A percentile compares a stretch with the other conserved stretches of the same genome.
Conservation (phyloP, 805 yeast species). For the Metschnikowia aberdeeniae region DNA sequence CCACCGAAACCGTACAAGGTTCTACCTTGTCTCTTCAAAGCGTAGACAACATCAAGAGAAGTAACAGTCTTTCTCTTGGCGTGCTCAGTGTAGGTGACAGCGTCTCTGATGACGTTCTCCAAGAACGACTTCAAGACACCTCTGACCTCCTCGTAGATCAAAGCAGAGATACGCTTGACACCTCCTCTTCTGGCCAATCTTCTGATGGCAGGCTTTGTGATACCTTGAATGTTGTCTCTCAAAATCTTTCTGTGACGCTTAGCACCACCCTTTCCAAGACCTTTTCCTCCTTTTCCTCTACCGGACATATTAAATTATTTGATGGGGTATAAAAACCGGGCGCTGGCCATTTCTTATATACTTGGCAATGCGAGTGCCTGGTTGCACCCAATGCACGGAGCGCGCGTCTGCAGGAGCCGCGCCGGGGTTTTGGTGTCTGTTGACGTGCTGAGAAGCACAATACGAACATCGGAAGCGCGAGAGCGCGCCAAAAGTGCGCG, state of each 20-base stretch:
- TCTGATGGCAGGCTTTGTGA: constrained; percentile 99
- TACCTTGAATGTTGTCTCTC: constrained; percentile 99
- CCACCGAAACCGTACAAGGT: constrained; percentile 99
- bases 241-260: constrained; percentile 99
- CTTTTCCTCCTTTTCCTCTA: constrained; percentile 99
- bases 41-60: constrained; percentile 96
- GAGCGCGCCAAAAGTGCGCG: constrained; percentile 1
- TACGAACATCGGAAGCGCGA: background rate
- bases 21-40: constrained; percentile 99
- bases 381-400: constrained; percentile 12
- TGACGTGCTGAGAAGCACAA: constrained; percentile 3
- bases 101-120: constrained; percentile 97
- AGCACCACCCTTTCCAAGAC: constrained; percentile 99
- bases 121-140: constrained; percentile 93
- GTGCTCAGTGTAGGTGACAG: constrained; percentile 99
- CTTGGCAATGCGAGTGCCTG: constrained; percentile 2
- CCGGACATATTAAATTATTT: constrained; percentile 72
- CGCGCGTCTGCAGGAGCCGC: constrained; percentile 1
- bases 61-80: constrained; percentile 99
- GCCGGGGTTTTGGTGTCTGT: background rate
- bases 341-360: constrained; percentile 9
- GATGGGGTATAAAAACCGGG: constrained; percentile 11
- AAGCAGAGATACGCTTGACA: constrained; percentile 99
- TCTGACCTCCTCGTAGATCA: constrained; percentile 98
- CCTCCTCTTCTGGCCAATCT: constrained; percentile 99